Base-by-base conservation (phyloP, 2,329 filamentous ascomycete genomes). In the Paracorniculantispora psalliotae region DNA sequence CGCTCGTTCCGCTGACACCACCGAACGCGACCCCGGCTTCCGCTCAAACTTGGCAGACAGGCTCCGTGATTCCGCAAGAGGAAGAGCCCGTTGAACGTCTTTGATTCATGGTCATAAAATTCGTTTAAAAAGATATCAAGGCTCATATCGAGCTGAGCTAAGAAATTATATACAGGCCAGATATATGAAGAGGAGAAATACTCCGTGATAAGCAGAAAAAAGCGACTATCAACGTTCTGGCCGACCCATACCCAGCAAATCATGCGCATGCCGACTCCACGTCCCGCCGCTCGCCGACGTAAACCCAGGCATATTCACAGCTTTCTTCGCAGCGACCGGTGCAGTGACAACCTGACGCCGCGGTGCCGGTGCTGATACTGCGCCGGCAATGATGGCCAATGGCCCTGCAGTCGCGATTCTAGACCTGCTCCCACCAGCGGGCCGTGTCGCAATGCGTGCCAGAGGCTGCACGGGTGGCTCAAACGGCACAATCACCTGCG, bases 241-340 rank as follows among this genome's bases (percentile, higher is more conserved):
- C 50, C 83, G 77, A 66, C 79, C 83, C 66, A 76, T 81, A 39
- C 82, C 84, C 62, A 90, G 81, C 49, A 90, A 67, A 68, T 90
- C 87, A 63, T 83, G 78, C 0, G 87, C 86, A 67, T 90, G 87
- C 25, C 78, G 80, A 64, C 85, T 89, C 87, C 87, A 90, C 0
- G 87, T 82, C 2, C 86, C 86, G 17, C 81, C 75, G 63, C 81
- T 82, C 3, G 77, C 79, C 65, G 75, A 79, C 2, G 72, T 72
- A 59, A 82, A 81, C 1, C 75, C 75, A 10, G 77, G 74, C 60
- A 79, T n/a, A 25, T 13, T 41, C 37, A 15, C 10, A 37, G 54
- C 26, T 46, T 44, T 49, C 17, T 21, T 48, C 2, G 23, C 54
- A 21, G 30, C 44, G 2, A 19, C 23, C 15, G 28, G 28, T 4